Percentiles rank a stretch among this genome's conserved stretches.
These are phyloP conservation scores for Pythium volutum DNA, from an alignment of 352 stramenopile species.

Conservation along the genomic window DNA sequence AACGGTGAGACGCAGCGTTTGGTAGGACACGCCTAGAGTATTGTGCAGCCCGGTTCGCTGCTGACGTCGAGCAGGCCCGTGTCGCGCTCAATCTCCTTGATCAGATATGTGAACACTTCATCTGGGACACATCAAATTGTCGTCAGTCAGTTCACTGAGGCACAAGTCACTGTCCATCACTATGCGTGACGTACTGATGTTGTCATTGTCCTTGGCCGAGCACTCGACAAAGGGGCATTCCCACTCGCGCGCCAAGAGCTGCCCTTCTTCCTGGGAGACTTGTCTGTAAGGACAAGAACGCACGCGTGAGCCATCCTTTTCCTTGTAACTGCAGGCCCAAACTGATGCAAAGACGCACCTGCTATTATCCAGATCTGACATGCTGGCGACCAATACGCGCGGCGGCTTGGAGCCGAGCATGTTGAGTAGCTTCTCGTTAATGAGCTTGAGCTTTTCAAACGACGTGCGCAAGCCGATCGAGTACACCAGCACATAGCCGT, in stretches of 20 bases:
- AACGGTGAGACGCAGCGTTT: neutral
- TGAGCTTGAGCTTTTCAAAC: conserved; percentile 93
- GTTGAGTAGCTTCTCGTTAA: conserved; percentile 95
- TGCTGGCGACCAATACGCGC: conserved; percentile 93
- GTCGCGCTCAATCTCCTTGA: conserved; percentile 89
- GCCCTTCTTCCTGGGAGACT: conserved; percentile 82
- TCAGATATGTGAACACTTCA: conserved; percentile 89
- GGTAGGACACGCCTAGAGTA: conserved; percentile 49
- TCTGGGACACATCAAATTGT: conserved; percentile 31
- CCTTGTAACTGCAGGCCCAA: neutral
- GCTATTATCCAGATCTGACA: conserved; percentile 92
- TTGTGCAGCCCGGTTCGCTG: conserved; percentile 66
- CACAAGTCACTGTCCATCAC: neutral
- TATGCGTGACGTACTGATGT: conserved; percentile 70
- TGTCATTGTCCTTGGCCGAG: conserved; percentile 90
- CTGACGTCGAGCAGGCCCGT: conserved; percentile 84
- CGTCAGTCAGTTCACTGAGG: neutral
- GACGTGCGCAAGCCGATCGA: conserved; percentile 91
- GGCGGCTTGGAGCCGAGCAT: conserved; percentile 91
- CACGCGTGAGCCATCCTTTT: neutral
- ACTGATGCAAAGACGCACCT: conserved; percentile 47
- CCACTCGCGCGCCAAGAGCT: conserved; percentile 87
- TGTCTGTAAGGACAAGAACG: conserved; percentile 39
- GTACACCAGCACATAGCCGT: conserved; percentile 96
- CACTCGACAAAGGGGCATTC: conserved; percentile 95